phyloP scores from a whole-genome alignment of 2,329 filamentous ascomycete species.

The Lithohypha guttulata region DNA sequence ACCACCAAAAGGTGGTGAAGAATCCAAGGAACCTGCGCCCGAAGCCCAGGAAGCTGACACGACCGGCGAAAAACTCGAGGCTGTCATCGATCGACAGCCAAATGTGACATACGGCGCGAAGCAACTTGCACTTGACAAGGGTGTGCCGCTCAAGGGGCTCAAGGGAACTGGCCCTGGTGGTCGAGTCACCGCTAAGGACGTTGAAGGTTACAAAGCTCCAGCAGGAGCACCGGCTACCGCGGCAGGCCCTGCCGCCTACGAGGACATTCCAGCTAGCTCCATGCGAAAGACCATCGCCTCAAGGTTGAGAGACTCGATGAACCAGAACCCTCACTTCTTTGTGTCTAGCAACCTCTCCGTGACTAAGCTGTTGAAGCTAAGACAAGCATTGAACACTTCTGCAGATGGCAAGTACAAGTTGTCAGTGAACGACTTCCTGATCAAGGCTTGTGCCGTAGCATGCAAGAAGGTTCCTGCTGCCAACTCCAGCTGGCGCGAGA shows the following conservation, averaged over 20 bases:
- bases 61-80: conserved; percentile 60
- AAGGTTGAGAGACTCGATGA: conserved; percentile 78
- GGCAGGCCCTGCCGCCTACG: conserved; percentile 51
- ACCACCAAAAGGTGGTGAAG: conserved; percentile 42
- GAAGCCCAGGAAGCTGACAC: conserved; percentile 60
- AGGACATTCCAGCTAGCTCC: conserved; percentile 72
- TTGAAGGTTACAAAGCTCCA: conserved; percentile 69
- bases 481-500: conserved; percentile 85
- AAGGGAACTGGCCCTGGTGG: conserved; percentile 82
- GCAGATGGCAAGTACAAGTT: conserved; percentile 95
- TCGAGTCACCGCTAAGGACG: conserved; percentile 81
- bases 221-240: conserved; percentile 36
- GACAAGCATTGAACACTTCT: conserved; percentile 79
- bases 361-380: conserved; percentile 87
- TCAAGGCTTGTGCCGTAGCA: conserved; percentile 86
- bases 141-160: conserved; percentile 62
- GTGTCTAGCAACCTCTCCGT: conserved; percentile 87
- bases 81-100: conserved; percentile 71
- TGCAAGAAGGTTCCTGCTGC: conserved; percentile 88
- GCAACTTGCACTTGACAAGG: conserved; percentile 74
- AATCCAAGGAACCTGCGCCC: conserved; percentile 38
- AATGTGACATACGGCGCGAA: conserved; percentile 63
- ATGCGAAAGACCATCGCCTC: conserved; percentile 98
- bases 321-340: conserved; percentile 97
- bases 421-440: conserved; percentile 98